Base-by-base conservation (phyloP, 306 rosid genomes). In the Lablab purpureus region DNA sequence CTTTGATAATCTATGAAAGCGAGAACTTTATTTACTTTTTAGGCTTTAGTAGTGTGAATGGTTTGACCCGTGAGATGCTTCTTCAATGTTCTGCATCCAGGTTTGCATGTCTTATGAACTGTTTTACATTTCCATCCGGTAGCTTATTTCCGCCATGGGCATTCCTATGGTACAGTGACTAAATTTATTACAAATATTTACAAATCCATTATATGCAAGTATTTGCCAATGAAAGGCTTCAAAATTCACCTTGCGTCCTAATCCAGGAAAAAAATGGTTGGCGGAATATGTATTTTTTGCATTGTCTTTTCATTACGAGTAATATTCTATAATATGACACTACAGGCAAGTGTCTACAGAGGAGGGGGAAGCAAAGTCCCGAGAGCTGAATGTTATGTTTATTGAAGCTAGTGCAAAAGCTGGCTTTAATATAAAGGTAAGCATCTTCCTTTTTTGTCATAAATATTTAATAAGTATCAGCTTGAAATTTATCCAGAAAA, bases 401-500 rank as follows among this genome's bases (percentile, higher is more conserved):
- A 93, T 93, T 41, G 98, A 93, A 86, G 93, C 95, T 66, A 93
- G 92, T 87, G 98, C 98, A 80, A 93, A 93, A 82, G 97, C 97
- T 73, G 94, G 97, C 37, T 93, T 93, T 78, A 93, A 93, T 85
- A 93, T 91, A 77, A 93, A 91, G 92, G 98, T 93, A 81, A 67
- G 17, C 69, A 3, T n/a, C 56, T 21, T 32, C 51, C 67, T 55
- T 59, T 43, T 41, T 56, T 34, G 43, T 27, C 49, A 71, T 43
- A 6, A 46, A 34, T 63, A 70, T 63, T 76, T 27, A 41, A 56
- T 40, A 58, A 59, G 10, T 18, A 37, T 68, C 59, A 54, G 58
- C 75, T 71, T 67, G 69, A 47, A 72, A 49, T 60, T n/a, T 37
- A 27, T 71, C 4, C 12, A 49, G 18, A 15, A 46, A 7, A 63